Conservation (phyloP, 2,329 filamentous ascomycete species). For the Myriosclerotinia scirpicola region DNA sequence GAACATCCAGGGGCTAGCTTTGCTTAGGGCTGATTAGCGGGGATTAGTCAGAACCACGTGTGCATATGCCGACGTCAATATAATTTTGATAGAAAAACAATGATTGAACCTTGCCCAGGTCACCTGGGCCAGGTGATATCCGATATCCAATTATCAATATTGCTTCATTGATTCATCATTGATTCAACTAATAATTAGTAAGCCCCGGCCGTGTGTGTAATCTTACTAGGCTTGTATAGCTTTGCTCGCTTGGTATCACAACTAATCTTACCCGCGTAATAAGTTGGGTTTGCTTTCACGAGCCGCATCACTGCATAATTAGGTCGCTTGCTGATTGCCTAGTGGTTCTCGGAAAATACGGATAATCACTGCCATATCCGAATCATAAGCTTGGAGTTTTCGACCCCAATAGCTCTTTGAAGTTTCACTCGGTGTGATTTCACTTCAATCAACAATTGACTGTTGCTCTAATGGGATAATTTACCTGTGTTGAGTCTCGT, state of each 20-base stretch:
- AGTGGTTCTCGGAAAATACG: not conserved
- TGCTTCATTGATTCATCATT: too few relatives aligned
- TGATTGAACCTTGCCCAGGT: not conserved
- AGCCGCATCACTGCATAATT: not conserved
- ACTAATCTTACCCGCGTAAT: not conserved
- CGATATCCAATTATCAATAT: not conserved
- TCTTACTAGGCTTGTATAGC: not conserved
- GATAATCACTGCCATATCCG: slow-evolving; percentile 2
- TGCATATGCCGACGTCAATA: slow-evolving; percentile 1
- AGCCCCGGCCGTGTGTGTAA: too few relatives aligned
- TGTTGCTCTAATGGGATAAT: too few relatives aligned
- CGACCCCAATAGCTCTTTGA: not conserved
- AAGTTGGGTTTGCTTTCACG: slow-evolving; percentile 2
- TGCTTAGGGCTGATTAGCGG: slow-evolving; percentile 21
- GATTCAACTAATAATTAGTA: too few relatives aligned
- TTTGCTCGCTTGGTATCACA: not conserved
- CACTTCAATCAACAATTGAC: too few relatives aligned
- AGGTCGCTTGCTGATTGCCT: not conserved
- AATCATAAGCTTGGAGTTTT: not conserved
- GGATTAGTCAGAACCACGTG: slow-evolving; percentile 12
- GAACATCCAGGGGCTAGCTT: not conserved
- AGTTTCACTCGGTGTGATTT: not conserved
- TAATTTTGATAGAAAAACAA: not conserved
- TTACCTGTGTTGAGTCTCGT: too few relatives aligned
- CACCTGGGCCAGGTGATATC: too few relatives aligned